These are phyloP conservation scores for Phialophora chinensis DNA, from an alignment of 2,329 filamentous ascomycete species.

Conservation along the genomic window DNA sequence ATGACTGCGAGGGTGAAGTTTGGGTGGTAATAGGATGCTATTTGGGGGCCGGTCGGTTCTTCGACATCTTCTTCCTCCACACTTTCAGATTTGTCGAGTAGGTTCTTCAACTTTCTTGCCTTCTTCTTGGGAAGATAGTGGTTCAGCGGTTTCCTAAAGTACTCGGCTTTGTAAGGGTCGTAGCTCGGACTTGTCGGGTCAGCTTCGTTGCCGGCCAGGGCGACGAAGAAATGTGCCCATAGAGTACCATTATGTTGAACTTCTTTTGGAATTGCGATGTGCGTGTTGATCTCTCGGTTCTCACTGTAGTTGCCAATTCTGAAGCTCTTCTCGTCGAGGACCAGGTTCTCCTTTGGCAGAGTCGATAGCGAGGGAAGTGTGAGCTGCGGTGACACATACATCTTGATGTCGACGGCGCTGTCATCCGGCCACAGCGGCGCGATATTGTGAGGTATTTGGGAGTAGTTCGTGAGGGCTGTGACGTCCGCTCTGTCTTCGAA, in stretches of 20 bases:
- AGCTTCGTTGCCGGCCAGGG: constrained; percentile 73
- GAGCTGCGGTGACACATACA: constrained; percentile 81
- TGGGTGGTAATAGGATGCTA: constrained; percentile 90
- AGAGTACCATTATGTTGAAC: constrained; percentile 93
- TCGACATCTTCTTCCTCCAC: constrained; percentile 45
- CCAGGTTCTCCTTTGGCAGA: constrained; percentile 69
- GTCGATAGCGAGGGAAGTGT: constrained; percentile 70
- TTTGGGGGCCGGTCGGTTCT: constrained; percentile 67
- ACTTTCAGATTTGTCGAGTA: constrained; percentile 61
- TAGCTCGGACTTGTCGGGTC: constrained; percentile 77
- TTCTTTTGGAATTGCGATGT: constrained; percentile 74
- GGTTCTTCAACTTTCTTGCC: constrained; percentile 81
- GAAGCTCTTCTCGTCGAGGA: constrained; percentile 82
- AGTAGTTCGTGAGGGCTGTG: constrained; percentile 66
- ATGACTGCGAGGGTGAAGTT: constrained; percentile 91
- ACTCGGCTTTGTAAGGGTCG: constrained; percentile 76
- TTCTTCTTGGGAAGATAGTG: constrained; percentile 94
- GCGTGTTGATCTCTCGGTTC: constrained; percentile 75
- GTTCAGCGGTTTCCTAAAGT: constrained; percentile 84
- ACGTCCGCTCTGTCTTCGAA: constrained; percentile 68
- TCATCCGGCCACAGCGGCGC: constrained; percentile 88
- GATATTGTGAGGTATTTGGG: constrained; percentile 69
- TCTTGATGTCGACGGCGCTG: constrained; percentile 77
- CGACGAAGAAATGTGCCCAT: constrained; percentile 93
- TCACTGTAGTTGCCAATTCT: constrained; percentile 79